Evolutionary conservation across 2,329 filamentous ascomycete species (phyloP), one percentile per base, ranked within the genome.

Genomic region (Xylaria digitata): DNA sequence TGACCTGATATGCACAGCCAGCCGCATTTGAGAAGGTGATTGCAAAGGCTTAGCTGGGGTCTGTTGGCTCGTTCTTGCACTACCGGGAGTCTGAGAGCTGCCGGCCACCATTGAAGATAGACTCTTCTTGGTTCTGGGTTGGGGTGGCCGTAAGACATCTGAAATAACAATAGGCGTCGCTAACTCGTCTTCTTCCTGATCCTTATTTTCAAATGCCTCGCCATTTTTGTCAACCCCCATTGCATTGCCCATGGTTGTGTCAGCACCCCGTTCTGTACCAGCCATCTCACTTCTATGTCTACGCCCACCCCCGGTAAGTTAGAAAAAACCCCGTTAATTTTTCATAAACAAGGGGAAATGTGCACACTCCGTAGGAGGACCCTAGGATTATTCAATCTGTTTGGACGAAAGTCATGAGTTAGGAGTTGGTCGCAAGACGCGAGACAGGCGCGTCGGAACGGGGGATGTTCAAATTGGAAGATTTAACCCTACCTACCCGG

Each of bases 1-100:
- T 19, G 74, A 72, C 43, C 63, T 71, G 30, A 77, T 76, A 49
- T 76, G 72, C 6, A 76, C 74, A 40, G 74, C 73, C 21, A 77
- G 21, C 26, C 53, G 68, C 59, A 70, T 68, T 21, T 34, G 37
- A 50, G 53, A 60, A 43, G 30, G 71, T 32, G 63, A 61, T 30
- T 30, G 52, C 30, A 60, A 63, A 65, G 56, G 56, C n/a, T 21
- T 43, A 46, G 42, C 43, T 50, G 46, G 23, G 40, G 50, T 21
- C 54, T 61, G 59, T 56, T 62, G 45, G 48, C 52, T 52, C 45
- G 40, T 42, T 45, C 42, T 61, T 49, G 59, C 23, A 19, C 42
- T 50, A 4, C 23, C 48, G 6, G 63, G 55, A 50, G 63, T 63
- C n/a, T 52, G 37, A 50, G 65, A 61, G 30, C 55, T 58, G 34